Conservation (phyloP, 202 grass and related monocot species). For the Cymbopogon flexuosus region DNA sequence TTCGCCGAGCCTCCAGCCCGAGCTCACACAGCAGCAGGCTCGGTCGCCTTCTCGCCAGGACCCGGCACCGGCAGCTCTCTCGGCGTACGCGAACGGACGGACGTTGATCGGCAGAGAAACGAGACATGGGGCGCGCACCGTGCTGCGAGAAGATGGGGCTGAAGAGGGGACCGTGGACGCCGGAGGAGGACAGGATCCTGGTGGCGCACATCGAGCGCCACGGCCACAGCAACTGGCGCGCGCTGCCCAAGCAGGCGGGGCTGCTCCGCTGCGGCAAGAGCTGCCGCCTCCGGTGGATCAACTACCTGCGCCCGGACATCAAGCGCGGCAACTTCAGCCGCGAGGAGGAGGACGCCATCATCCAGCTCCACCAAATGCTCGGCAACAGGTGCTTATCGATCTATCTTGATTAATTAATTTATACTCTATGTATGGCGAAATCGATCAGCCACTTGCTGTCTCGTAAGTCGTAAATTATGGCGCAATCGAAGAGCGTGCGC, state of each 20-base stretch:
- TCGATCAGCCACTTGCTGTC: too few relatives aligned
- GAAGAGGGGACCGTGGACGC: conserved; percentile 71
- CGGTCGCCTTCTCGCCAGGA: background rate
- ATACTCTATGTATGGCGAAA: too few relatives aligned
- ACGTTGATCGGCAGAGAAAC: background rate
- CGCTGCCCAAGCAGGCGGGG: conserved; percentile 72
- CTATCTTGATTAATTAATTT: background rate
- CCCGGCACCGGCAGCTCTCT: background rate
- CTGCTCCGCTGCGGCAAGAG: conserved; percentile 87
- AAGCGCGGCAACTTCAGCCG: conserved; percentile 84
- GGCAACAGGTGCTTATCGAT: conserved; percentile 50
- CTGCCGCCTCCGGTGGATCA: conserved; percentile 91
- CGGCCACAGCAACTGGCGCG: conserved; percentile 83
- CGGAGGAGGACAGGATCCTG: conserved; percentile 65
- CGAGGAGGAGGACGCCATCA: conserved; percentile 77
- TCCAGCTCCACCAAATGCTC: conserved; percentile 55
- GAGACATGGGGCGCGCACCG: conserved; percentile 60
- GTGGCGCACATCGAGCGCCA: conserved; percentile 57
- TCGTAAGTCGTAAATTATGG: too few relatives aligned
- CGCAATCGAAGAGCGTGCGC: background rate
- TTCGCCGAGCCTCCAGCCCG: background rate
- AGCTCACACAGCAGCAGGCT: background rate
- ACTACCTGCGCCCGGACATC: conserved; percentile 92
- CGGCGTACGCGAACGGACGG: background rate
- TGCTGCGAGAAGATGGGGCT: conserved; percentile 90